phyloP scores from a whole-genome alignment of 192 early-diverging fungal genomes.

The Rhizophagus clarus region DNA sequence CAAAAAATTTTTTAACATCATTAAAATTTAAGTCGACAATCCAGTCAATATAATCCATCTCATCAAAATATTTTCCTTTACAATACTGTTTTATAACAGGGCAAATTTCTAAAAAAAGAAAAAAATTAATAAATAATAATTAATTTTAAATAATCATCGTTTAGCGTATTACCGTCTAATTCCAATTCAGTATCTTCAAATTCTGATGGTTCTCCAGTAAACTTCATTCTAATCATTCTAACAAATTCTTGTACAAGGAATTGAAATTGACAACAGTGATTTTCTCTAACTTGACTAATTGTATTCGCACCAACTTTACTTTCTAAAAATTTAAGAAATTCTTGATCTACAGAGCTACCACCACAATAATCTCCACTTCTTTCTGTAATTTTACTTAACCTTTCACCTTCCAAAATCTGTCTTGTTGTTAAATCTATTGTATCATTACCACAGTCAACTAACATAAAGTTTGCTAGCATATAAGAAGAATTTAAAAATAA shows the following conservation, averaged over 20 bases:
- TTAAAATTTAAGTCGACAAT: background rate
- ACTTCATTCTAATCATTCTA: background rate
- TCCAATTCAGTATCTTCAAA: background rate
- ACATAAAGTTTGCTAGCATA: constrained; percentile 48
- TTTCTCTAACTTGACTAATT: background rate
- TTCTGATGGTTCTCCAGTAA: background rate
- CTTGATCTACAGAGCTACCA: background rate
- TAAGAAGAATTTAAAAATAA: too few species aligned
- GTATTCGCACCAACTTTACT: background rate
- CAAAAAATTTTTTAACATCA: constrained; percentile 39
- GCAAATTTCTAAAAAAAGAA: background rate
- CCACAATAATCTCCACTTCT: background rate
- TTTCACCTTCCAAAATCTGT: background rate
- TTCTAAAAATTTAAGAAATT: constrained; percentile 4
- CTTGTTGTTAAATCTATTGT: constrained; percentile 54
- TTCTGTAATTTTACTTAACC: constrained; percentile 1
- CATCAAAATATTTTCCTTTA: background rate
- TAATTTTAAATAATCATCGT: too few species aligned
- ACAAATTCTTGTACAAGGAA: background rate
- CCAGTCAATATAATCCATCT: constrained; percentile 1
- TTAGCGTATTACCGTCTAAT: background rate
- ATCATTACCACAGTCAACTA: constrained; percentile 58
- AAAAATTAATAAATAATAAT: background rate
- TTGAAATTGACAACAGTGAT: background rate
- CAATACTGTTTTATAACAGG: background rate